Base-by-base conservation (phyloP, 805 yeast species). In the Wickerhamomyces ciferrii region DNA sequence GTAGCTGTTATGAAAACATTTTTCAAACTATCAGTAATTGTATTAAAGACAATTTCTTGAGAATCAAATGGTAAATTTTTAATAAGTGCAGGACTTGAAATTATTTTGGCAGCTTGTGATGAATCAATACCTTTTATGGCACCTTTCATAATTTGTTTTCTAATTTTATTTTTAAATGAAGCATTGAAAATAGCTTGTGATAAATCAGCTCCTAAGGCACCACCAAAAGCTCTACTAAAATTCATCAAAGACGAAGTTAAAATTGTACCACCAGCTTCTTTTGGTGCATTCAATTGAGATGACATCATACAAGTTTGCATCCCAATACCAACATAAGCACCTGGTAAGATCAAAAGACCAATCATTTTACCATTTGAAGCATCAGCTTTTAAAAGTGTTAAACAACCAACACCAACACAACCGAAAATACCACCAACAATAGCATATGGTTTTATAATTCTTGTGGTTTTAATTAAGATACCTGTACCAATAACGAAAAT, bases 261-360 rank as follows among this genome's bases (percentile, higher is more conserved):
- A 41, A 79, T 74, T 7, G 69, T 66, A 3, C 74, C 69, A 15
- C 83, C 83, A 7, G 76, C 69, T 1, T 66, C 58, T 48, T 76
- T 74, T 31, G 84, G 81, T 11, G 79, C 78, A 20, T 68, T 61
- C 9, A 78, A 58, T 53, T 78, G 81, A 2, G 75, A 67, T 2
- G 72, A 58, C 29, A 76, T 54, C 41, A 75, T 61, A 15, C 69
- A 52, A 2, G 78, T 63, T 56, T 78, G 83, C 56, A 76, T 62
- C 44, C 61, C 65, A 15, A 74, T 29, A 2, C 85, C 86, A 39
- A 70, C 58, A 0, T 75, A 67, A 5, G 71, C 61, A 23, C 85
- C 85, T 9, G 65, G 56, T 7, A 75, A 53, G 24, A 78, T 71
- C 46, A 75, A 69, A 31, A 68, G 62, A 0, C 81, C 78, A 43